Evolutionary conservation across 257 asterid species (phyloP).

Genomic region (Coffea eugenioides): DNA sequence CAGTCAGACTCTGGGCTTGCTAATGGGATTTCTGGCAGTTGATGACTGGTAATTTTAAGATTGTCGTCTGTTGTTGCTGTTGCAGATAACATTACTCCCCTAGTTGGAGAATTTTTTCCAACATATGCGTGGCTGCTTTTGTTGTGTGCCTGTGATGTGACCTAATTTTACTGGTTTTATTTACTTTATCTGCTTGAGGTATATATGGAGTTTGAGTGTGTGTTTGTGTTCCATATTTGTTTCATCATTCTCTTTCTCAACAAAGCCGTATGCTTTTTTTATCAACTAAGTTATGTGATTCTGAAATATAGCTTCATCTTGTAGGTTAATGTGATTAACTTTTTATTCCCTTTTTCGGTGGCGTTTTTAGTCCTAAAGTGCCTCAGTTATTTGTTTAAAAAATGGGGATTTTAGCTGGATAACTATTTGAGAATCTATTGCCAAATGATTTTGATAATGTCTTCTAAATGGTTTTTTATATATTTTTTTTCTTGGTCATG

Average conservation of each 20-base stretch:
- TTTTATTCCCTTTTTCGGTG: too few species aligned
- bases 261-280: not conserved
- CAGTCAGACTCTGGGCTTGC: conserved; percentile 85
- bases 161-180: not conserved
- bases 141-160: not conserved
- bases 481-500: not conserved
- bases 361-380: not conserved
- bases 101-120: not conserved
- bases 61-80: not conserved
- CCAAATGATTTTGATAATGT: not conserved
- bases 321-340: not conserved
- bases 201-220: not conserved
- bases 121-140: not conserved
- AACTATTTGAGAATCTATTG: not conserved
- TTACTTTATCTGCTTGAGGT: conserved; percentile 6
- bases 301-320: not conserved
- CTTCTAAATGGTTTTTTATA: not conserved
- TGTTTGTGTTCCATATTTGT: not conserved
- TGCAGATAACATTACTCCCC: not conserved
- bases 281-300: not conserved
- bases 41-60: conserved; percentile 79
- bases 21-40: conserved; percentile 92
- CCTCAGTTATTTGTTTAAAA: not conserved
- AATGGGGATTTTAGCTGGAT: not conserved
- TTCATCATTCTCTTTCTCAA: not conserved